A percentile compares a stretch with the other conserved stretches of the same genome.
phyloP scores from a whole-genome alignment of 257 asterid species.

The Solanum sejunctum region DNA sequence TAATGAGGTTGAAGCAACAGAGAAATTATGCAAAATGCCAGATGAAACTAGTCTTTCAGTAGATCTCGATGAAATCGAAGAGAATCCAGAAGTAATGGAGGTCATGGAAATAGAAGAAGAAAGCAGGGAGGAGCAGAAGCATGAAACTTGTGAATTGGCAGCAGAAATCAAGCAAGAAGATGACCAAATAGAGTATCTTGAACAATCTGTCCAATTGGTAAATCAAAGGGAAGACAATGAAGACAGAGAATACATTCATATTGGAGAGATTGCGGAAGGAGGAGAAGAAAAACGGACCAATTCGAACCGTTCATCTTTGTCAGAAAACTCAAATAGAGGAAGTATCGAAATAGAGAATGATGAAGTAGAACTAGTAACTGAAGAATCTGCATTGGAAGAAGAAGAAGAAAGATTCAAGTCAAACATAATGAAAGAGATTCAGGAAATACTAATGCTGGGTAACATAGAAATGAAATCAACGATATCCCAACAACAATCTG shows the following conservation, averaged over 20 bases:
- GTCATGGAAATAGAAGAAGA: slow-evolving; percentile 11
- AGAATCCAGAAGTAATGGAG: neutral
- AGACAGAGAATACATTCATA: slow-evolving; percentile 8
- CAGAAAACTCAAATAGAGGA: neutral
- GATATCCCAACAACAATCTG: neutral
- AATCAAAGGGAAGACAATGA: neutral
- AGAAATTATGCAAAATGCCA: neutral
- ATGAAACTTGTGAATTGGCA: neutral
- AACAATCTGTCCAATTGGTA: neutral
- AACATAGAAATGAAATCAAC: neutral
- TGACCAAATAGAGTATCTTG: neutral
- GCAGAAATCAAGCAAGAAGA: neutral
- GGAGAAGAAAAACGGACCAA: slow-evolving; percentile 7
- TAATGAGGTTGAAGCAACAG: neutral
- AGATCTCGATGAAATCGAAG: slow-evolving; percentile 11
- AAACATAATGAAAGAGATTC: neutral
- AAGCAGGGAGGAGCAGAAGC: neutral
- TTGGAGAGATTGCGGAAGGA: slow-evolving; percentile 13
- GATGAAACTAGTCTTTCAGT: slow-evolving; percentile 10
- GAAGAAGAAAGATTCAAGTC: slow-evolving; percentile 8
- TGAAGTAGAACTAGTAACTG: neutral
- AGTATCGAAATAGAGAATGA: slow-evolving; percentile 7
- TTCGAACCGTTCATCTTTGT: slow-evolving; percentile 16
- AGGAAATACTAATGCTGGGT: neutral
- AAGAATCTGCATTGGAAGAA: slow-evolving; percentile 12